phyloP scores from a whole-genome alignment of 2,329 filamentous ascomycete species.

The Clonostachys rhizophaga region DNA sequence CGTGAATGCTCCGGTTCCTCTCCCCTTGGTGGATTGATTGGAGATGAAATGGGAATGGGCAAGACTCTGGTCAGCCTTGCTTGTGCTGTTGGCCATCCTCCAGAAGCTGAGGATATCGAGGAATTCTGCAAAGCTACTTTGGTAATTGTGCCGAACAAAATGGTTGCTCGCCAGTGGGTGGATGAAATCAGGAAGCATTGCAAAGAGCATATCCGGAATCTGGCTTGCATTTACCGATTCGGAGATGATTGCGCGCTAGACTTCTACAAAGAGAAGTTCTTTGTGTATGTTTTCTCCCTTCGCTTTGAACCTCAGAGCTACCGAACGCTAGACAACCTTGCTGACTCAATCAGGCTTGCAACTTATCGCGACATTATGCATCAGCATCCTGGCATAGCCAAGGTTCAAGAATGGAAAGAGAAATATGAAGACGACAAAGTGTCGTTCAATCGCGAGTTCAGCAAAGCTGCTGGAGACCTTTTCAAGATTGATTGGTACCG shows the following conservation, averaged over 20 bases:
- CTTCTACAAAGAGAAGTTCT: not conserved
- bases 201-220: not conserved
- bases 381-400: conserved; percentile 5
- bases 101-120: conserved; percentile 23
- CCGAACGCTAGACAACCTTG: no score
- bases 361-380: conserved; percentile 17
- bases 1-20: conserved; percentile 31
- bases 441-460: not conserved
- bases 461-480: conserved; percentile 1
- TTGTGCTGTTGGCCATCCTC: conserved; percentile 59
- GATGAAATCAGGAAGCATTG: conserved; percentile 17
- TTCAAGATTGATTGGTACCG: conserved; percentile 37
- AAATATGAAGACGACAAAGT: not conserved
- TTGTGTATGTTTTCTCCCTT: conserved; percentile 4
- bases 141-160: conserved; percentile 18
- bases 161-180: conserved; percentile 18
- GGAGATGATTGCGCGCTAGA: not conserved
- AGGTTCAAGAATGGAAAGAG: not conserved
- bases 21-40: conserved; percentile 56
- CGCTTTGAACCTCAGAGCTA: no score
- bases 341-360: conserved; percentile 13
- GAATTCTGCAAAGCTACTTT: conserved; percentile 27
- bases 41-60: conserved; percentile 60
- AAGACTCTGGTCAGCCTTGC: conserved; percentile 74
- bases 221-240: conserved; percentile 6